Base-by-base conservation (phyloP, 2,329 filamentous ascomycete genomes). In the Arthrobotrys pseudoclavata region DNA sequence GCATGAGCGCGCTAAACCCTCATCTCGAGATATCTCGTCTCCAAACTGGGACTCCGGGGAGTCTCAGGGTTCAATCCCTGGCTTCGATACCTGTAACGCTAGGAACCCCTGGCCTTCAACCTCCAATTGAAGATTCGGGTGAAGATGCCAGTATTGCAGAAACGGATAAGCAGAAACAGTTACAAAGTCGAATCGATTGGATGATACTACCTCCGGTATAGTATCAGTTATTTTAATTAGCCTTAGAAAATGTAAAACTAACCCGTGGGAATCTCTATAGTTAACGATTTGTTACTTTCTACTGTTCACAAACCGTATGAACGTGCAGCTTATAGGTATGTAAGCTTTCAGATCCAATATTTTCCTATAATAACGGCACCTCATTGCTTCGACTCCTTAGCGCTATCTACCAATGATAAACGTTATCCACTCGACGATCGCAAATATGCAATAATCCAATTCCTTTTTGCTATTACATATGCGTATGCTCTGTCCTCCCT, bases 241-340 rank as follows among this genome's bases (percentile, higher is more conserved):
- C 42, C 42, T 26, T 20, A n/a, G 20, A 45, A 42, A 15, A 13
- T 40, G 0, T 22, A 18, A 37, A 12, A 12, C 66, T 61, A 48
- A 69, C 26, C 26, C 2, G 9, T 18, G 34, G 5, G 5, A 37
- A 40, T 4, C 40, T 24, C n/a, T n/a, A 9, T 55, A 71, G 68
- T 22, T 71, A 7, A 24, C 52, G 24, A 22, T 71, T 1, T 71
- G 68, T 9, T 71, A 71, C 29, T 71, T 71, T 24, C 12, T 71
- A 12, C 45, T 71, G 9, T 71, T 64, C 26, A 71, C 68, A 1
- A 71, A 71, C 24, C 45, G 68, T 7, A 71, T 52, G 48, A 64
- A 64, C 9, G 45, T 71, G 1, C 68, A 71, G 26, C 47, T 63
- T 5, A 55, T 71, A 9, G 34, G 68, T 71, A 9, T 45, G 68